Evolutionary conservation across 345 rosid genomes (phyloP).

Genomic region (Limnanthes douglasii): DNA sequence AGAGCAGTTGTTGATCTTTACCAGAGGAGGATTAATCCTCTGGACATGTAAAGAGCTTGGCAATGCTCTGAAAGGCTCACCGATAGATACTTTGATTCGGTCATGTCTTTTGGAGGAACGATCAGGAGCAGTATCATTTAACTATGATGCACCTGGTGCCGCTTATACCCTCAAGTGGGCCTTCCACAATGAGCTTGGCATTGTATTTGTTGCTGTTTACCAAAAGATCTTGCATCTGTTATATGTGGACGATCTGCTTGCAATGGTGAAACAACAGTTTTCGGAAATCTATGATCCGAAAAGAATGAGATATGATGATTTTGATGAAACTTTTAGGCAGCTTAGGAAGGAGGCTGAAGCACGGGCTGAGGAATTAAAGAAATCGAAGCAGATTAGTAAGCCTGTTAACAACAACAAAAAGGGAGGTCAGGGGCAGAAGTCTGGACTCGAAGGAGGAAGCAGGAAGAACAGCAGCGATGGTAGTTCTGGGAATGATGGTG

Average conservation of each 20-base stretch:
- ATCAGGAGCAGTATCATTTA: slow-evolving; percentile 63
- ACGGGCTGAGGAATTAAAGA: slow-evolving; percentile 74
- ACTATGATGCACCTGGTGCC: slow-evolving; percentile 69
- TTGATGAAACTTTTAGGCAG: slow-evolving; percentile 83
- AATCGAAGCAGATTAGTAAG: slow-evolving; percentile 42
- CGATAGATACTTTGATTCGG: slow-evolving; percentile 74
- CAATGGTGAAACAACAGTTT: slow-evolving; percentile 61
- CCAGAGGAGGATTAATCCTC: slow-evolving; percentile 94
- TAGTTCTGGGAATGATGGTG: slow-evolving; percentile 34
- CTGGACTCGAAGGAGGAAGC: slow-evolving; percentile 48
- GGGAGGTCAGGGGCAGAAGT: slow-evolving; percentile 42
- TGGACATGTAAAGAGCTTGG: slow-evolving; percentile 98
- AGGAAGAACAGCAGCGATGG: slow-evolving; percentile 23
- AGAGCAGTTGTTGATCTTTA: slow-evolving; percentile 87
- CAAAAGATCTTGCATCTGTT: slow-evolving; percentile 84
- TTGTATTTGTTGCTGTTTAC: slow-evolving; percentile 92
- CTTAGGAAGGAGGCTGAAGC: slow-evolving; percentile 90
- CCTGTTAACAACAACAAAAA: slow-evolving; percentile 35
- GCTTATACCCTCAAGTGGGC: slow-evolving; percentile 95
- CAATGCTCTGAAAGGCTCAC: slow-evolving; percentile 85
- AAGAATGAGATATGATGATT: slow-evolving; percentile 39
- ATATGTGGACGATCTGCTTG: slow-evolving; percentile 84
- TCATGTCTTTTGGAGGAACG: slow-evolving; percentile 97
- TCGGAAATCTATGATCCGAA: slow-evolving; percentile 72
- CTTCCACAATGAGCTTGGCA: slow-evolving; percentile 88